A percentile compares a stretch with the other conserved stretches of the same genome.
Evolutionary conservation across 1,139 yeast genomes (phyloP).

Genomic region (Geotrichum europaeum): DNA sequence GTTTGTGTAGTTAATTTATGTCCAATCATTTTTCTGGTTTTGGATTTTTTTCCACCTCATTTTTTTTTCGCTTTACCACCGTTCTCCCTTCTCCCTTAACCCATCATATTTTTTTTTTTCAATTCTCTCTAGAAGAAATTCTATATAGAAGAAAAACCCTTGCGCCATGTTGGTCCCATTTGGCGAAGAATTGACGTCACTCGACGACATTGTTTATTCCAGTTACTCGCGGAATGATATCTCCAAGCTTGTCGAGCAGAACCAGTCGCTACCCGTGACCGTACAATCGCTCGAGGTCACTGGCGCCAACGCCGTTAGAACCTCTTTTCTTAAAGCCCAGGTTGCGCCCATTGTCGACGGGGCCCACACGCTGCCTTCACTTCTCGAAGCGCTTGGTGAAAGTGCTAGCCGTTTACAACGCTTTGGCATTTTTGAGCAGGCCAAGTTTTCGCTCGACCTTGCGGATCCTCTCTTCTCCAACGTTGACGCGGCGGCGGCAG

Average conservation of each 20-base stretch:
- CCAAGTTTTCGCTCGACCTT: slow-evolving; percentile 39
- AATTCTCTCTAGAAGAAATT: neutral
- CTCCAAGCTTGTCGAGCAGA: slow-evolving; percentile 15
- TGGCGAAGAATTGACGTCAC: slow-evolving; percentile 15
- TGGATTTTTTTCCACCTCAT: neutral
- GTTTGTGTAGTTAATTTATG: neutral
- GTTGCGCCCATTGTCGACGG: slow-evolving; percentile 47
- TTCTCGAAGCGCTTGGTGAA: slow-evolving; percentile 31
- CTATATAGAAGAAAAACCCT: neutral
- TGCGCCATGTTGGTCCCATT: slow-evolving; percentile 3
- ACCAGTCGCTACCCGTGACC: slow-evolving; percentile 27
- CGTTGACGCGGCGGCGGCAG: neutral
- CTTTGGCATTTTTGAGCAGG: slow-evolving; percentile 44
- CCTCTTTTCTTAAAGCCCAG: slow-evolving; percentile 48
- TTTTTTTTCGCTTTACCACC: neutral
- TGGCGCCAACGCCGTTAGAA: slow-evolving; percentile 50
- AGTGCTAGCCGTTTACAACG: slow-evolving; percentile 29
- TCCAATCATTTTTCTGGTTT: neutral
- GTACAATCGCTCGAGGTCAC: slow-evolving; percentile 46
- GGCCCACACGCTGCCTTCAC: slow-evolving; percentile 26
- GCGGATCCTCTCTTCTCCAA: slow-evolving; percentile 20
- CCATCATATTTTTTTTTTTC: neutral
- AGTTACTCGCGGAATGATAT: slow-evolving; percentile 16
- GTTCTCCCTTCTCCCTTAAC: neutral
- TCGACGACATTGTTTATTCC: slow-evolving; percentile 15